Conservation (phyloP, 345 rosid species). For the Psidium guajava region DNA sequence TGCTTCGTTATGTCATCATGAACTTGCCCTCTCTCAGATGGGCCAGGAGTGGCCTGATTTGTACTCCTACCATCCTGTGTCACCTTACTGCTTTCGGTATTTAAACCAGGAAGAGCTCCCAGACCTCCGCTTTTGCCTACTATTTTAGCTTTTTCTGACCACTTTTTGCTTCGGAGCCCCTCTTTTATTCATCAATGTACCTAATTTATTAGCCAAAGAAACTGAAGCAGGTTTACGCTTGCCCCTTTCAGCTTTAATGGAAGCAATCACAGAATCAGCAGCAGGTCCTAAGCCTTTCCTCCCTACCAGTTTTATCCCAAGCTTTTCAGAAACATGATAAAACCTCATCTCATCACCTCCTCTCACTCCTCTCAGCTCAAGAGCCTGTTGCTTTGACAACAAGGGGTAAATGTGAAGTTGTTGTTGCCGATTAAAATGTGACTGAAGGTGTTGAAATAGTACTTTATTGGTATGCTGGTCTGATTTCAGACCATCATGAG, state of each 20-base stretch:
- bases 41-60: slow-evolving; percentile 19
- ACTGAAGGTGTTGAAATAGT: slow-evolving; percentile 93
- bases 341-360: slow-evolving; percentile 94
- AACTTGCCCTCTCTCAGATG: slow-evolving; percentile 27
- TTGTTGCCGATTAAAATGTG: slow-evolving; percentile 93
- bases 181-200: slow-evolving; percentile 46
- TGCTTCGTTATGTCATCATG: slow-evolving; percentile 16
- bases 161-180: slow-evolving; percentile 56
- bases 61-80: slow-evolving; percentile 21
- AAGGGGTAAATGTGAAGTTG: slow-evolving; percentile 78
- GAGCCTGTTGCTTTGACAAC: slow-evolving; percentile 76
- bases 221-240: slow-evolving; percentile 46
- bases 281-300: slow-evolving; percentile 84
- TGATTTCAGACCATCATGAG: slow-evolving; percentile 42
- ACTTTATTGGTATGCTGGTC: slow-evolving; percentile 82
- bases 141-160: slow-evolving; percentile 69
- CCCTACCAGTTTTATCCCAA: slow-evolving; percentile 84
- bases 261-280: slow-evolving; percentile 78
- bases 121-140: slow-evolving; percentile 29
- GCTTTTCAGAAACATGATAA: slow-evolving; percentile 64
- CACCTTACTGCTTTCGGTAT: slow-evolving; percentile 12
- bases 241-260: slow-evolving; percentile 87
- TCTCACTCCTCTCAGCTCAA: slow-evolving; percentile 91
- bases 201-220: slow-evolving; percentile 42
- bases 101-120: slow-evolving; percentile 1